A percentile compares a stretch with the other conserved stretches of the same genome.
These are phyloP conservation scores for Serendipita vermifera DNA, from an alignment of 768 basidiomycete genomes.

Conservation along the genomic window DNA sequence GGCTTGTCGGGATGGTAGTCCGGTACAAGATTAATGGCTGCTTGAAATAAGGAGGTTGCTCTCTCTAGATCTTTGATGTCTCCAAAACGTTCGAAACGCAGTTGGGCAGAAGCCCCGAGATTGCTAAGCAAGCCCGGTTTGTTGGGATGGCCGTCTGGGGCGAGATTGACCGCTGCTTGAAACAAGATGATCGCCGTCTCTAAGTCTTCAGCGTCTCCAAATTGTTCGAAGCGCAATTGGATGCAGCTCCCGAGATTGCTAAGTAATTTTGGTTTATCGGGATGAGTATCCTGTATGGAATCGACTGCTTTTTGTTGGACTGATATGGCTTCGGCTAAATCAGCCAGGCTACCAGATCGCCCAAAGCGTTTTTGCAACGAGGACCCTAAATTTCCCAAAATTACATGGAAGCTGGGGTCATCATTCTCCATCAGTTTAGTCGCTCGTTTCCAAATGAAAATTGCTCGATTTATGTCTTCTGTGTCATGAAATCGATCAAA, in stretches of 20 bases:
- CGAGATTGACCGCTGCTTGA: conserved; percentile 9
- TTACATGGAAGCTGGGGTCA: too few relatives aligned
- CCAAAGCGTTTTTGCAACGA: conserved; percentile 7
- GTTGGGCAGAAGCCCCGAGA: conserved; percentile 11
- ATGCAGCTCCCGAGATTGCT: conserved; percentile 10
- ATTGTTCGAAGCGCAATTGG: conserved; percentile 12
- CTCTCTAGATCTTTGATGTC: conserved; percentile 12
- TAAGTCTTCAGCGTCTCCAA: conserved; percentile 9
- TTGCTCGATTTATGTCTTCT: too few relatives aligned
- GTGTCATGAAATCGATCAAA: too few relatives aligned
- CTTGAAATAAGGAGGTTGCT: conserved; percentile 9
- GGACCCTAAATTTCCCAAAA: too few relatives aligned
- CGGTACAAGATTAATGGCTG: conserved; percentile 11
- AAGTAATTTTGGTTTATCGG: conserved; percentile 13
- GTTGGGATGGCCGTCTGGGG: conserved; percentile 12
- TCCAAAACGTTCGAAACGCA: conserved; percentile 10
- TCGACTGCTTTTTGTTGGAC: conserved; percentile 7
- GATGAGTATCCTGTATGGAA: conserved; percentile 9
- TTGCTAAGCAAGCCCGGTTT: conserved; percentile 8
- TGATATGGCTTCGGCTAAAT: conserved; percentile 13
- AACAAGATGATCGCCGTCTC: not conserved
- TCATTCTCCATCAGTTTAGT: too few relatives aligned
- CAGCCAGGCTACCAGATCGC: not conserved
- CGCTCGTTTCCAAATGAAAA: too few relatives aligned
- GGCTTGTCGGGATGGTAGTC: conserved; percentile 12